Evolutionary conservation across 2,329 filamentous ascomycete genomes (phyloP), one percentile per base, ranked within the genome.

Genomic region (Botrytis deweyae): DNA sequence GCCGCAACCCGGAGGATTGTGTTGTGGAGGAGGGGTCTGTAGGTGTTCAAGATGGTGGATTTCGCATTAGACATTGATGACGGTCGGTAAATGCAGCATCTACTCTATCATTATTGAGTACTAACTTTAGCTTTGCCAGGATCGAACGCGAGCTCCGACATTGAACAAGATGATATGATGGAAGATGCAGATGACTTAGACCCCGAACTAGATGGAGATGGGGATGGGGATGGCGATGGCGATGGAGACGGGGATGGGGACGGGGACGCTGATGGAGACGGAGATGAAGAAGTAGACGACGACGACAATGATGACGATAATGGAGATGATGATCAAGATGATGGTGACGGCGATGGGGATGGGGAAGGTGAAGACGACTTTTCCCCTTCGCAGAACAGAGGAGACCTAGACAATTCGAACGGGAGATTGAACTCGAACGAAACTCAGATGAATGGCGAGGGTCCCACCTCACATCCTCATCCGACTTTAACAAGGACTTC

Each of bases 81-180:
- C 76, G 80, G 81, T 69, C 76, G 79, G 80, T 79, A 77, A 42
- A 76, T 61, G 29, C 12, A 20, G 18, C 40, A 18, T n/a, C 29
- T 61, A 59, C 18, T 68, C 6, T 42, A 29, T 40, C 22, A 22
- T 49, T 12, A 33, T 20, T 33, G 16, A 29, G 12, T 68, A 42
- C 63, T 52, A 14, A 72, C 72, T 36, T 55, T 12, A 29, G 42
- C 71, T 78, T 71, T 76, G 64, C 64, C 65, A 81, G 79, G 76
- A 25, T 84, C 83, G 38, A 85, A 84, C 76, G 83, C 80, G 49
- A 85, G 84, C 78, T 86, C 85, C 36, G 85, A 86, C 46, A 85
- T 86, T 76, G 87, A 89, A 72, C 85, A 84, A 73, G 88, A 90
- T 77, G 88, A 90, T 78, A 83, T 87, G 52, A 89, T 89, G 86